These are phyloP conservation scores for Pseudogymnoascus sp. DNA, from an alignment of 2,329 filamentous ascomycete species.

Conservation along the genomic window DNA sequence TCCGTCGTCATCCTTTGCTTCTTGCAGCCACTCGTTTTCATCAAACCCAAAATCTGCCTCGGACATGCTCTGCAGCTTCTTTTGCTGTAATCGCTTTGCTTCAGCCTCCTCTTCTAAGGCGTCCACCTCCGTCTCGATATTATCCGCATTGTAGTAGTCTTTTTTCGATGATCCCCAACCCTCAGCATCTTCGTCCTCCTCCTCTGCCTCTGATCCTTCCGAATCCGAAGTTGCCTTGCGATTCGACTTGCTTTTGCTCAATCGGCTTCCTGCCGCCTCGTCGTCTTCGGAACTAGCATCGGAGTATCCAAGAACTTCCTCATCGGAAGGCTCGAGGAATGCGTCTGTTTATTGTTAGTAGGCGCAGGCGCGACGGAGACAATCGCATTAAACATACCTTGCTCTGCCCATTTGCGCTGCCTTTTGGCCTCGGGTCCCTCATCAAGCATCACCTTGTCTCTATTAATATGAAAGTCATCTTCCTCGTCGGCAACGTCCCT, in stretches of 20 bases:
- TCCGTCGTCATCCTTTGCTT: slow-evolving; percentile 42
- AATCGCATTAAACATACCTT: slow-evolving; percentile 39
- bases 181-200: slow-evolving; percentile 50
- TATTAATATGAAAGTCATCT: slow-evolving; percentile 83
- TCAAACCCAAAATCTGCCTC: slow-evolving; percentile 93
- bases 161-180: slow-evolving; percentile 84
- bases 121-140: slow-evolving; percentile 55
- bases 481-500: slow-evolving; percentile 89
- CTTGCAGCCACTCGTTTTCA: slow-evolving; percentile 72
- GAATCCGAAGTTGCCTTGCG: slow-evolving; percentile 49
- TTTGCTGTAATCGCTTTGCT: slow-evolving; percentile 79
- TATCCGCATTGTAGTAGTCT: slow-evolving; percentile 89
- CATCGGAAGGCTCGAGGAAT: slow-evolving; percentile 53
- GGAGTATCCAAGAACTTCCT: slow-evolving; percentile 50
- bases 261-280: slow-evolving; percentile 24
- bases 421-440: slow-evolving; percentile 75
- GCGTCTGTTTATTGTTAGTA: slow-evolving; percentile 33
- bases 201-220: slow-evolving; percentile 49
- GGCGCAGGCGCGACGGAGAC: slow-evolving; percentile 9
- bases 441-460: slow-evolving; percentile 80
- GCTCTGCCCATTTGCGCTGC: slow-evolving; percentile 60
- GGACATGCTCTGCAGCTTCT: slow-evolving; percentile 80
- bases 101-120: slow-evolving; percentile 90
- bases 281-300: slow-evolving; percentile 36
- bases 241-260: slow-evolving; percentile 39